phyloP scores from a whole-genome alignment of 1,284 basidiomycete genomes.

The Psilocybe mexicana region DNA sequence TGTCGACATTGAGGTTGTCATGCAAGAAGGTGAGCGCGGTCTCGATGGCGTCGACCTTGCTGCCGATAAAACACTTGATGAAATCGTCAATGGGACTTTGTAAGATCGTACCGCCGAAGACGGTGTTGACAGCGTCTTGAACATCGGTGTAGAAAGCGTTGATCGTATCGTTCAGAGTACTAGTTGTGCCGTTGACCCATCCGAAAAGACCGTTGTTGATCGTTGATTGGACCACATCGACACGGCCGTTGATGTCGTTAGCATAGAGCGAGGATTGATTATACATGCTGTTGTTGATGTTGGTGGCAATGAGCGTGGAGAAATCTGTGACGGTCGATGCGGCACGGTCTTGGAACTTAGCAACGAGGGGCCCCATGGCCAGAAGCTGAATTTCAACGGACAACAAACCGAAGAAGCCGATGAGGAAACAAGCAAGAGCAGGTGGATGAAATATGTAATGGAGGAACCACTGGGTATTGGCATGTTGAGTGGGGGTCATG shows the following conservation, averaged over 20 bases:
- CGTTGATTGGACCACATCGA: slow-evolving; percentile 67
- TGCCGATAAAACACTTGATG: slow-evolving; percentile 85
- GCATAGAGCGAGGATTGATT: slow-evolving; percentile 82
- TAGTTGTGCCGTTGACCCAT: slow-evolving; percentile 93
- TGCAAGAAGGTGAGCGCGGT: slow-evolving; percentile 91
- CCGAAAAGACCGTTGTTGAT: slow-evolving; percentile 89
- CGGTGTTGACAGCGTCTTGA: slow-evolving; percentile 64
- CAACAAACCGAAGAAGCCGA: slow-evolving; percentile 88
- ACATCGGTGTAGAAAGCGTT: slow-evolving; percentile 75
- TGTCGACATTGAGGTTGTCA: slow-evolving; percentile 78
- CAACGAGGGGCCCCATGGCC: slow-evolving; percentile 70
- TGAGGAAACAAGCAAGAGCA: slow-evolving; percentile 85
- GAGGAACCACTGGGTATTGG: slow-evolving; percentile 77
- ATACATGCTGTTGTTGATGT: slow-evolving; percentile 80
- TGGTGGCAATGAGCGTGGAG: slow-evolving; percentile 68
- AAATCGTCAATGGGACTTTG: slow-evolving; percentile 85
- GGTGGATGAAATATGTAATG: slow-evolving; percentile 91
- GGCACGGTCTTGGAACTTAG: slow-evolving; percentile 62
- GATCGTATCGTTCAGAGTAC: slow-evolving; percentile 81
- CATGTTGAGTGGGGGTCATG: slow-evolving; percentile 60
- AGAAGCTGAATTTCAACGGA: slow-evolving; percentile 86
- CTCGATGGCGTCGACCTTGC: slow-evolving; percentile 86
- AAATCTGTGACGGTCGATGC: slow-evolving; percentile 65
- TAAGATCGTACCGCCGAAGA: slow-evolving; percentile 85
- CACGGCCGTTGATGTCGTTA: slow-evolving; percentile 68